A percentile compares a stretch with the other conserved stretches of the same genome.
These are phyloP conservation scores for Smithsoniella earleae DNA, from an alignment of 163 green algal species.

Conservation along the genomic window DNA sequence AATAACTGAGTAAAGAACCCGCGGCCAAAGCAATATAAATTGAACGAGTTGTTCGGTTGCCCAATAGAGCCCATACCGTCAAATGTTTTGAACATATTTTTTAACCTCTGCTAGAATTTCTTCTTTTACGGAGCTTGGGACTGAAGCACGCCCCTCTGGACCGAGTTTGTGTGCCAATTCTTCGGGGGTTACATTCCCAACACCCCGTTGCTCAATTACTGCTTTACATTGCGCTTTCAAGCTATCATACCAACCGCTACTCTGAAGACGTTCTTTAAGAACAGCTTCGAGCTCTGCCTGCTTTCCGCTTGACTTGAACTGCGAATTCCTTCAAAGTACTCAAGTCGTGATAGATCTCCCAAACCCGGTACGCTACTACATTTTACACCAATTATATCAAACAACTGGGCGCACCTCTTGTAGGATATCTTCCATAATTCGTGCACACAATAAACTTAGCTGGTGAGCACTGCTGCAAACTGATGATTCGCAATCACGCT, in stretches of 20 bases:
- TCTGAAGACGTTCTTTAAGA: background rate
- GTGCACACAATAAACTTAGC: no score
- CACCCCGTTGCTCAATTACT: constrained; percentile 12
- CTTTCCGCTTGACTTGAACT: constrained; percentile 13
- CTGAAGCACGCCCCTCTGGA: background rate
- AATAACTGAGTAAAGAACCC: no score
- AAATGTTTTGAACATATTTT: background rate
- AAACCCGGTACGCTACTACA: no score
- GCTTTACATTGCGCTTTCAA: background rate
- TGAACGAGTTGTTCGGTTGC: no score
- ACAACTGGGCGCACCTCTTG: no score
- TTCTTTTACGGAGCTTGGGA: constrained; percentile 1
- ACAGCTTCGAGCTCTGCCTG: constrained; percentile 22
- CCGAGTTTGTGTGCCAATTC: constrained; percentile 8
- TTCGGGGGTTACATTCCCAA: background rate
- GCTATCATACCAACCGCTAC: constrained; percentile 1
- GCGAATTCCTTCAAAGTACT: background rate
- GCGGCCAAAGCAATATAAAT: no score
- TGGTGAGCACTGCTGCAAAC: no score
- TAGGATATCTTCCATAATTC: no score
- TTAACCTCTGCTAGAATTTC: constrained; percentile 12
- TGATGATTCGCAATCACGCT: no score
- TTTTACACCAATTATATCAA: no score
- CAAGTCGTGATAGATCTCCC: no score
- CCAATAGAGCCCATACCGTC: no score